phyloP scores from a whole-genome alignment of 2,329 filamentous ascomycete species.

The Ophiostoma angusticollis region DNA sequence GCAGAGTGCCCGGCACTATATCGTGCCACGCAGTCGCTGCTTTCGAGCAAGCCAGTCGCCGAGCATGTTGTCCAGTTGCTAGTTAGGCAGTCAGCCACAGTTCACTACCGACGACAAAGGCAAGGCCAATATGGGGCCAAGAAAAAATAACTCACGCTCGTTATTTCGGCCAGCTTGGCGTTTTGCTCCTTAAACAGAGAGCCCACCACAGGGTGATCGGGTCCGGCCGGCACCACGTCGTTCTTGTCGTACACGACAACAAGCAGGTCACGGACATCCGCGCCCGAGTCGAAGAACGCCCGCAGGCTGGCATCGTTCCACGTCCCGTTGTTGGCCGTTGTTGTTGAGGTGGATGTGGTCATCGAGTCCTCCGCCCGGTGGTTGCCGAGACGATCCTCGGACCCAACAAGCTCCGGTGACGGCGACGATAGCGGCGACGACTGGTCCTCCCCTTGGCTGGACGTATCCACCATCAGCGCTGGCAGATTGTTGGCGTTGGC shows the following conservation, averaged over 20 bases:
- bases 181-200: slow-evolving; percentile 79
- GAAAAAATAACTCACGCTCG: slow-evolving; percentile 43
- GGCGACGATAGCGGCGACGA: slow-evolving; percentile 52
- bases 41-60: slow-evolving; percentile 67
- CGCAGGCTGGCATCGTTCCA: slow-evolving; percentile 84
- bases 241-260: slow-evolving; percentile 88
- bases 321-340: slow-evolving; percentile 31
- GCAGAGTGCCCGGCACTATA: slow-evolving; percentile 3
- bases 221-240: slow-evolving; percentile 62
- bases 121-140: too few relatives aligned
- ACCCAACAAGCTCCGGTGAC: slow-evolving; percentile 46
- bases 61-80: slow-evolving; percentile 78
- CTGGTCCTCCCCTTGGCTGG: slow-evolving; percentile 51
- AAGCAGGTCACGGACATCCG: slow-evolving; percentile 79
- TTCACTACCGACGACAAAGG: neutral
- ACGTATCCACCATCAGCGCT: slow-evolving; percentile 56
- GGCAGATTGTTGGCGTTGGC: slow-evolving; percentile 43
- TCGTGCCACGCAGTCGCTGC: slow-evolving; percentile 23
- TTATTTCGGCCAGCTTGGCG: slow-evolving; percentile 74
- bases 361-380: slow-evolving; percentile 34
- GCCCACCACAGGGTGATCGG: slow-evolving; percentile 75
- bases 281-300: slow-evolving; percentile 81
- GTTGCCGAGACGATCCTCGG: slow-evolving; percentile 26
- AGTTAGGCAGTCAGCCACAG: slow-evolving; percentile 15
- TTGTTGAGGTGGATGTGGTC: slow-evolving; percentile 42